phyloP scores from a whole-genome alignment of 2,329 filamentous ascomycete genomes.

The Clarireedia monteithiana region DNA sequence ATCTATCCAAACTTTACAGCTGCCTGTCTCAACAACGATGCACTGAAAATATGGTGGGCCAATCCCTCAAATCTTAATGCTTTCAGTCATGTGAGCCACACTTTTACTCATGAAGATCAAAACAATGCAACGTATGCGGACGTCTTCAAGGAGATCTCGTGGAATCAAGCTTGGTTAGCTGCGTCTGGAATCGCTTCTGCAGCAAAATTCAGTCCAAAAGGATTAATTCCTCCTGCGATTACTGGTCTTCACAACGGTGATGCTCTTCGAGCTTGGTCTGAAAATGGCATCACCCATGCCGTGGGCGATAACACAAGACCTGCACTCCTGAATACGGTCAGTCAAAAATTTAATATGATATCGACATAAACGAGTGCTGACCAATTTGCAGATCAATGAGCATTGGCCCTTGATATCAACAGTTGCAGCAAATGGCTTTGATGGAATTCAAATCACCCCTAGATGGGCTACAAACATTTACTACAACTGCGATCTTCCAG shows the following conservation, averaged over 20 bases:
- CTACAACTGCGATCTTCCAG: constrained; percentile 53
- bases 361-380: background rate
- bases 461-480: constrained; percentile 56
- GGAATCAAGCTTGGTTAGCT: constrained; percentile 51
- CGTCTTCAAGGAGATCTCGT: constrained; percentile 47
- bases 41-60: constrained; percentile 46
- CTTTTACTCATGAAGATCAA: constrained; percentile 51
- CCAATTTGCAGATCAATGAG: constrained; percentile 16
- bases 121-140: constrained; percentile 54
- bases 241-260: constrained; percentile 59
- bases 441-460: constrained; percentile 48
- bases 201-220: constrained; percentile 41
- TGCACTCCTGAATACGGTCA: constrained; percentile 43
- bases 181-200: constrained; percentile 42
- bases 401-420: constrained; percentile 51
- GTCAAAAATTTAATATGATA: constrained; percentile 16
- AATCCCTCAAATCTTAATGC: constrained; percentile 41
- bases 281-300: constrained; percentile 50
- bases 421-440: constrained; percentile 43
- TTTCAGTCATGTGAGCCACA: constrained; percentile 54
- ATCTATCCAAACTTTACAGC: constrained; percentile 21
- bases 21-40: constrained; percentile 41
- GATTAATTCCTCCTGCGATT: constrained; percentile 55
- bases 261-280: constrained; percentile 49
- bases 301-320: constrained; percentile 58